Conservation (phyloP, 331 rosid species). For the Quercus phellos region DNA sequence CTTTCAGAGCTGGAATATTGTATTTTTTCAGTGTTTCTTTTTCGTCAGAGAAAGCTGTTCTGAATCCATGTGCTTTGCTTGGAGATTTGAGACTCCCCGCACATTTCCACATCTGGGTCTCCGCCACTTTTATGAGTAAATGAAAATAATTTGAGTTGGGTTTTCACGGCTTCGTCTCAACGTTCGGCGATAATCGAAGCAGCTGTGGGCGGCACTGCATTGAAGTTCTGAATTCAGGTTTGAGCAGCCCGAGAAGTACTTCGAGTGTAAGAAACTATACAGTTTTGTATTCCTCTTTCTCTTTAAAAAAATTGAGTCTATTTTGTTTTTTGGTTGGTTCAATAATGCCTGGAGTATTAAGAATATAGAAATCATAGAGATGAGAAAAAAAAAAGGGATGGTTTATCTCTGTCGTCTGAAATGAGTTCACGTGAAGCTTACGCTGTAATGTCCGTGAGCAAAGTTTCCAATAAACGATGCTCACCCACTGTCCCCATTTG, state of each 20-base stretch:
- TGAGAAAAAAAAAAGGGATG: slow-evolving; percentile 39
- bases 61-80: neutral
- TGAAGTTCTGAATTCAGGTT: slow-evolving; percentile 20
- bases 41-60: neutral
- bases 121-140: neutral
- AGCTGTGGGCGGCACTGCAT: slow-evolving; percentile 17
- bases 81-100: neutral
- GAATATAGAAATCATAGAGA: slow-evolving; percentile 48
- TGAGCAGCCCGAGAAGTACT: slow-evolving; percentile 36
- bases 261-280: neutral
- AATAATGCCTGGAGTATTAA: slow-evolving; percentile 38
- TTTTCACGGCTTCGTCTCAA: too few species aligned
- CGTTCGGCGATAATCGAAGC: neutral
- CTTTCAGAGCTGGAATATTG: slow-evolving; percentile 19
- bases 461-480: slow-evolving; percentile 32
- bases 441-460: slow-evolving; percentile 51
- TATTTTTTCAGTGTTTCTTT: slow-evolving; percentile 20
- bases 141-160: neutral
- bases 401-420: slow-evolving; percentile 33
- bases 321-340: slow-evolving; percentile 13
- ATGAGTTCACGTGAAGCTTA: slow-evolving; percentile 65
- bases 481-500: slow-evolving; percentile 1
- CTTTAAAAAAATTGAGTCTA: slow-evolving; percentile 5
- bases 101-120: neutral
- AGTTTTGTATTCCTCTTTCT: neutral